phyloP scores from a whole-genome alignment of 352 stramenopile genomes.

The Globisporangium nagaii region DNA sequence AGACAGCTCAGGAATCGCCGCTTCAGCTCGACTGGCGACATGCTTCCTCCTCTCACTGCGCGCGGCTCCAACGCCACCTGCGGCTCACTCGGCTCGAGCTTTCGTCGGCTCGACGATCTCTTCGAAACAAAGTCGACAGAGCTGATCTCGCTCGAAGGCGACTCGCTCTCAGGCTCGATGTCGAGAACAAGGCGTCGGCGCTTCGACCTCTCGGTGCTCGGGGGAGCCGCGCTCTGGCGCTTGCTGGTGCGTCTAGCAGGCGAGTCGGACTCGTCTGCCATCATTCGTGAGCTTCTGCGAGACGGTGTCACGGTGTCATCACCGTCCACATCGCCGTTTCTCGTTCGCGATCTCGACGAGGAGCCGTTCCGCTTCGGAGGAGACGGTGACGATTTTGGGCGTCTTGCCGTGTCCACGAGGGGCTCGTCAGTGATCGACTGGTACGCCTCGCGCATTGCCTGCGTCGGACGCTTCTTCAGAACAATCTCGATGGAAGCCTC shows the following conservation, averaged over 20 bases:
- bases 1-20: constrained; percentile 9
- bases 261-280: background rate
- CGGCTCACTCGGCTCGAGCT: background rate
- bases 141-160: constrained; percentile 7
- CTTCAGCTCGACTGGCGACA: constrained; percentile 5
- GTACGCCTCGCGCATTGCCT: constrained; percentile 71
- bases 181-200: constrained; percentile 14
- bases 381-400: constrained; percentile 13
- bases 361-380: constrained; percentile 8
- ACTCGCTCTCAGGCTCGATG: constrained; percentile 4
- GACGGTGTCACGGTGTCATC: constrained; percentile 8
- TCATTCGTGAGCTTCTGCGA: constrained; percentile 6
- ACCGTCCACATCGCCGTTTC: constrained; percentile 1
- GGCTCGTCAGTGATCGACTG: constrained; percentile 46
- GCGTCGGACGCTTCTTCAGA: constrained; percentile 65
- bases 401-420: constrained; percentile 44
- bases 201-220: constrained; percentile 4
- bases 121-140: background rate
- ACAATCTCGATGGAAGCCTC: constrained; percentile 64
- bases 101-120: background rate
- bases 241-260: constrained; percentile 3
- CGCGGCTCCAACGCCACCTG: background rate
- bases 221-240: background rate
- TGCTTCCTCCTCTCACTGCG: background rate
- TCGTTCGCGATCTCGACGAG: background rate